Base-by-base conservation (phyloP, 2,329 filamentous ascomycete genomes). In the Fusarium mangiferae region DNA sequence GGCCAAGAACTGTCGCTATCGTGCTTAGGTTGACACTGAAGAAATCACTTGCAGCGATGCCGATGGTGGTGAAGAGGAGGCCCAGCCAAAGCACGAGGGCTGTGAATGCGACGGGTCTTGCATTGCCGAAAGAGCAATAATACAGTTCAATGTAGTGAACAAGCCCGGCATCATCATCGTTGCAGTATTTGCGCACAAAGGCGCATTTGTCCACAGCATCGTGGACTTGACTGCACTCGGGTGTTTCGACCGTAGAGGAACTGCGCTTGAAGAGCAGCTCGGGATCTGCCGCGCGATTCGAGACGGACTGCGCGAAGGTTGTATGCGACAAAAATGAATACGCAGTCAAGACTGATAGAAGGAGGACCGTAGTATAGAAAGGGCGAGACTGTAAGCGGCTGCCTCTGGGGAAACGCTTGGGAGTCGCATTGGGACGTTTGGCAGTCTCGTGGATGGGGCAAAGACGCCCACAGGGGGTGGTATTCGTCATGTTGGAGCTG, bases 31-130 rank as follows among this genome's bases (percentile, higher is more conserved):
- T 98, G 84, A 98, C 91, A 83, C 95, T 98, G 84, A 99, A 96
- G 86, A 99, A 99, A 84, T 99, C 96, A 83, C 95, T 98, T 28
- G 96, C 96, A 20, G 96, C 96, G 73, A 99, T 98, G 68, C 96
- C 96, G 74, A 99, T 98, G 20, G 96, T 98, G 76, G 93, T 96
- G 84, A 99, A 99, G 13, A 99, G 90, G 62, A 98, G 85, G 42
- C 90, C 93, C 12, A 98, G 89, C 96, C 96, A 99, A 68, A 91
- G 77, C 22, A 94, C 88, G 51, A 99, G 86, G 46, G 97, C 85
- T 28, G 86, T 80, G 79, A 99, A 97, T n/a, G 93, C 94, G 51
- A 97, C 73, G 2, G 93, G 91, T 79, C 94, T 92, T 20, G 87
- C 90, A 61, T 90, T 83, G 62, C 87, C 86, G 39, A 97, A 86